Base-by-base conservation (phyloP, 805 yeast species). In the Lipomyces oligophaga region DNA sequence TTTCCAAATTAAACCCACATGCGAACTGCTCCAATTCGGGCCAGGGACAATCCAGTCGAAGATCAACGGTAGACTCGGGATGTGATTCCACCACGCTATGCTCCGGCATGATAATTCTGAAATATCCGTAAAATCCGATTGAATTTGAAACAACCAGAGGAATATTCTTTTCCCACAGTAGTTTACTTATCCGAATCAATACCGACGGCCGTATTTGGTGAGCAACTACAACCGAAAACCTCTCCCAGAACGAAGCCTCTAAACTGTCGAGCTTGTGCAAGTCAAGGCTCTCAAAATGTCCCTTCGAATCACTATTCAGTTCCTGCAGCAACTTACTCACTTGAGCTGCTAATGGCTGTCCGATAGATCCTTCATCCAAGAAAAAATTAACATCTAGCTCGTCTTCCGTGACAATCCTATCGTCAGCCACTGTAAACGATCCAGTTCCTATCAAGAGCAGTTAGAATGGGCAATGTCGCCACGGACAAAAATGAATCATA, bases 1-100 rank as follows among this genome's bases (percentile, higher is more conserved):
- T 25, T 1, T 69, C 68, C 10, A 83, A 54, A 44, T 80, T 78
- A 37, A 80, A 67, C 0, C 76, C 63, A 39, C 78, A 75, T 13
- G 76, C 70, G 54, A 72, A 79, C 0, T 64, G 66, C 30, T 64
- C 63, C 5, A 88, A 64, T 55, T 84, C 87, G 0, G 71, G 66
- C 96, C 96, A 90, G 1, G 93, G 85, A 2, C 41, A 34, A 49
- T 79, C 81, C 2, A 88, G 64, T 41, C 95, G 67, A 47, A 88
- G 65, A 58, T 86, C 95, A 21, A 73, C 77, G 2, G 80, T 59
- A 6, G 75, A 68, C 27, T 70, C 79, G 0, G 81, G 79, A 62
- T 87, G 95, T 0, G 95, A 78, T 49, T 89, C 89, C 13, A 86
- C 66, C 20, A 55, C 57, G 21, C 32, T 76, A 57, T 78, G 78